Percentiles rank a stretch among this genome's conserved stretches.
These are phyloP conservation scores for Jacaranda copaia DNA, from an alignment of 257 asterid genomes.

Conservation along the genomic window DNA sequence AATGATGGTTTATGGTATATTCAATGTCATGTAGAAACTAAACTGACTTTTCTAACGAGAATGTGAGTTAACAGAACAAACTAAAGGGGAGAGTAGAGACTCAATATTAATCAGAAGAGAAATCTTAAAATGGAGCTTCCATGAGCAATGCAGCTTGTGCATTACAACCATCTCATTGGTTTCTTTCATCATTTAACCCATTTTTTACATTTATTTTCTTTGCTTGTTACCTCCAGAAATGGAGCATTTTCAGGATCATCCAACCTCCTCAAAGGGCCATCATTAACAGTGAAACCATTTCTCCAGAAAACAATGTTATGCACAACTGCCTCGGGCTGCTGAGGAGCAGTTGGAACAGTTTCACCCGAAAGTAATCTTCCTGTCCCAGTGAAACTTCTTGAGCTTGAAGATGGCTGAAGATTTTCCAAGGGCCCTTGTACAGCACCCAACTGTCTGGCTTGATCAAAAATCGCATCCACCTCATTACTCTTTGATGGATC, in stretches of 20 bases:
- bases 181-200: neutral
- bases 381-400: constrained; percentile 81
- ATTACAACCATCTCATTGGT: neutral
- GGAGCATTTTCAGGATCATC: constrained; percentile 92
- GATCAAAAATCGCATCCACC: constrained; percentile 65
- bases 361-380: constrained; percentile 88
- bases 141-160: constrained; percentile 12
- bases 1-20: neutral
- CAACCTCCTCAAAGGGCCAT: constrained; percentile 93
- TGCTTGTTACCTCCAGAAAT: constrained; percentile 74
- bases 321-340: constrained; percentile 76
- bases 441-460: constrained; percentile 80
- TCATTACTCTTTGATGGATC: constrained; percentile 61
- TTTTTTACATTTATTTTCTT: neutral
- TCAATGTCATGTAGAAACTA: neutral
- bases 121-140: constrained; percentile 7
- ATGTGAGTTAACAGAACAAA: neutral
- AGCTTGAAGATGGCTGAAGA: constrained; percentile 74
- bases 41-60: neutral
- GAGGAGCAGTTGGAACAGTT: constrained; percentile 62
- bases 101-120: neutral
- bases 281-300: constrained; percentile 91
- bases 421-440: constrained; percentile 66
- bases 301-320: constrained; percentile 97
- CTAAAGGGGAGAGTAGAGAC: neutral